Evolutionary conservation across 805 yeast genomes (phyloP).

Genomic region (Metschnikowia sp.): DNA sequence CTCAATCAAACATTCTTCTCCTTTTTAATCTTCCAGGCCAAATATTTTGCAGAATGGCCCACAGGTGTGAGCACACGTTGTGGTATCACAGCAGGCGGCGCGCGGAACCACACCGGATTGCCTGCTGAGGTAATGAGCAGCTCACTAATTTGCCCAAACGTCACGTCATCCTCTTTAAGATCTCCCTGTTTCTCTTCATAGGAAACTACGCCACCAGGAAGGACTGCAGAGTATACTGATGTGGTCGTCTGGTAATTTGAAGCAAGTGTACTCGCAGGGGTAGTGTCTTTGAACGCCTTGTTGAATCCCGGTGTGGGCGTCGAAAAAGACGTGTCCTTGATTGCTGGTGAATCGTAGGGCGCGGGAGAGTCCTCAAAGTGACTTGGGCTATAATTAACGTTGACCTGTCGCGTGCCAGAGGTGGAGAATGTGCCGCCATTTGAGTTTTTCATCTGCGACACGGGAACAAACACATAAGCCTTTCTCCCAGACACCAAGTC

Average conservation of each 20-base stretch:
- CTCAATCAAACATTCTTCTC: background rate
- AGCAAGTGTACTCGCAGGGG: conserved; percentile 5
- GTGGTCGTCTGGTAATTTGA: conserved; percentile 28
- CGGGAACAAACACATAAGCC: conserved; percentile 44
- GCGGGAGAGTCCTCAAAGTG: conserved; percentile 9
- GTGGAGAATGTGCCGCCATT: conserved; percentile 11
- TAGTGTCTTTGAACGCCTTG: conserved; percentile 7
- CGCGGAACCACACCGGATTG: conserved; percentile 55
- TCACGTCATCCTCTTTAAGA: conserved; percentile 1
- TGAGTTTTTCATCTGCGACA: conserved; percentile 40
- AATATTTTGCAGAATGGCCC: conserved; percentile 72
- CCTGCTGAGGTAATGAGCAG: conserved; percentile 15
- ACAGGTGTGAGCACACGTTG: conserved; percentile 33
- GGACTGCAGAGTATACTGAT: conserved; percentile 33
- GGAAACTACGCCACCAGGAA: conserved; percentile 39
- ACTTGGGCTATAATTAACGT: conserved; percentile 13
- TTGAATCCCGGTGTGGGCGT: conserved; percentile 7
- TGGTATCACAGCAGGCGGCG: conserved; percentile 53
- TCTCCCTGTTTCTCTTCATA: conserved; percentile 21
- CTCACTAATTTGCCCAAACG: conserved; percentile 8
- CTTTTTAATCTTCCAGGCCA: conserved; percentile 41
- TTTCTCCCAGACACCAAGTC: conserved; percentile 33
- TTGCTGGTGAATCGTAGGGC: conserved; percentile 3
- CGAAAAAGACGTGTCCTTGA: conserved; percentile 3
- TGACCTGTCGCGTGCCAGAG: conserved; percentile 16